Base-by-base conservation (phyloP, 2,329 filamentous ascomycete species). In the Diplocarpon mali region DNA sequence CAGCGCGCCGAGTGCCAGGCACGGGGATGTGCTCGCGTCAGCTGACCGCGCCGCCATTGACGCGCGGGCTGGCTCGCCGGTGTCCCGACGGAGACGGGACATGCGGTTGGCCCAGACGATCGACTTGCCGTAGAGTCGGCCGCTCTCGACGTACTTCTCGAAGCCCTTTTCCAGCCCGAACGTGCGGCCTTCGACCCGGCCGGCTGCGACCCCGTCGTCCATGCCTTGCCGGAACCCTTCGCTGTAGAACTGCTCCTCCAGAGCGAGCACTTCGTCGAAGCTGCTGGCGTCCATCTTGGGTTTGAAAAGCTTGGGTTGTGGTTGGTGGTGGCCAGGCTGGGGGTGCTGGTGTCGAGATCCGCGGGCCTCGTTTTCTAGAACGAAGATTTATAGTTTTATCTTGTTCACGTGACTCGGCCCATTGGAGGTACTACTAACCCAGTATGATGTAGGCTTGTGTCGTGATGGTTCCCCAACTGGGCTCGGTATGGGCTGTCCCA, bases 81-180 rank as follows among this genome's bases (percentile, higher is more conserved):
- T 8, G 10, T 28, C 2, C 12, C 27, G 43, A 37, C 45, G 46
- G 4, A 44, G 20, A 8, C 47, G 42, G 28, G 69, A 69, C 10
- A 88, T 64, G 43, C 88, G 73, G 48, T 85, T 83, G 11, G 80
- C 79, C 89, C 90, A 96, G n/a, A 96, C 71, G 17, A 84, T 67
- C 12, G 86, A 79, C 57, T 79, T 81, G 36, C 87, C 85, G 56
- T 90, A 82, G 28, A 96, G 65, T 47, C 74, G 73, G 2, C 90
- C 90, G 62, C 87, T 76, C 50, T 87, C 81, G 35, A 84, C 61
- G 59, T 93, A 95, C 66, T 95, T 96, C 57, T 95, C 86, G 57
- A 92, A 96, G 0, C 89, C 90, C 53, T 89, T 92, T 62, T 93
- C 84, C 35, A 96, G 76, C 0, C 90, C 92, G 60, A 96, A 87